Percentiles rank a stretch among this genome's conserved stretches.
These are phyloP conservation scores for Xerocomus potaroensis DNA, from an alignment of 768 basidiomycete species.

Conservation along the genomic window DNA sequence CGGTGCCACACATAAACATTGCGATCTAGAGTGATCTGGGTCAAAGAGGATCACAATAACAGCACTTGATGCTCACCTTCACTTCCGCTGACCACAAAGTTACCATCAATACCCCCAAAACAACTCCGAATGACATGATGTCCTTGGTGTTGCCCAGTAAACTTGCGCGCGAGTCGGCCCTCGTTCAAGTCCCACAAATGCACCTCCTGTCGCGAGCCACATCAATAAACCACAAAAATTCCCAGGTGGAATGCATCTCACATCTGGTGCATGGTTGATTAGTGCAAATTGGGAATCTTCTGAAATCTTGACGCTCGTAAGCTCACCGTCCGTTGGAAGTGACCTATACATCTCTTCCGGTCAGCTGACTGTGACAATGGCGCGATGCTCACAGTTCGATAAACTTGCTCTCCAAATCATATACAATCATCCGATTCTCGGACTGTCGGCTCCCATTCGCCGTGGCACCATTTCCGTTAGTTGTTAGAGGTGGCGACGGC, in stretches of 20 bases:
- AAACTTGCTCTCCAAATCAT: constrained; percentile 66
- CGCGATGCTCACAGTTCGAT: constrained; percentile 57
- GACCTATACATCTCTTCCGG: constrained; percentile 40
- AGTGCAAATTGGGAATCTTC: constrained; percentile 83
- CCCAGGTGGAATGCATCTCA: constrained; percentile 36
- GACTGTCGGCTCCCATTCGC: constrained; percentile 35
- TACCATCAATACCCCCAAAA: constrained; percentile 86
- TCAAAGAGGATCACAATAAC: constrained; percentile 5
- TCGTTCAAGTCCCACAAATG: constrained; percentile 80
- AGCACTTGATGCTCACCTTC: constrained; percentile 64
- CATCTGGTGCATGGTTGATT: constrained; percentile 84
- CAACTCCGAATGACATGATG: constrained; percentile 87
- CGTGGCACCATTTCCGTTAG: constrained; percentile 31
- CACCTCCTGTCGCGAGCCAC: constrained; percentile 60
- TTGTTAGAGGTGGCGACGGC: constrained; percentile 28
- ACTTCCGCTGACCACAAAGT: constrained; percentile 90
- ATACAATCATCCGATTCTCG: constrained; percentile 70
- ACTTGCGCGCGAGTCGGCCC: constrained; percentile 70
- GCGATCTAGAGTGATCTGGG: constrained; percentile 55
- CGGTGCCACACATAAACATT: constrained; percentile 96
- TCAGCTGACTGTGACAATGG: constrained; percentile 8
- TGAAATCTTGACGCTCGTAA: constrained; percentile 86
- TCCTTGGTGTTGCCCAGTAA: constrained; percentile 80
- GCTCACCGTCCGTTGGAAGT: constrained; percentile 66
- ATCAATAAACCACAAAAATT: constrained; percentile 5